Evolutionary conservation across 164 flowering plant species (phyloP).

Genomic region (Litsea cubeba): DNA sequence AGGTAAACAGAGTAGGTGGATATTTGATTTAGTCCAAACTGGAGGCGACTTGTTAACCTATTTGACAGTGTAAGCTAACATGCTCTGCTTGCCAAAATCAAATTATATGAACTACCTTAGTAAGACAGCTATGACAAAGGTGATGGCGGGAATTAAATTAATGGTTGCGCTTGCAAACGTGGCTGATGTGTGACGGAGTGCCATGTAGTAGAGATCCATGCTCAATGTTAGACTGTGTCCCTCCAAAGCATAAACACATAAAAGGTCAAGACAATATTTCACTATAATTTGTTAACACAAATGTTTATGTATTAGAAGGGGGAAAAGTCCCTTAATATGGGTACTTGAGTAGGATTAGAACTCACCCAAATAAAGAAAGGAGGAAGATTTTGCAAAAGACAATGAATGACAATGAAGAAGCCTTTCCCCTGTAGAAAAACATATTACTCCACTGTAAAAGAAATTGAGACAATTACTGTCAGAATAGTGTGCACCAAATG

Average conservation of each 20-base stretch:
- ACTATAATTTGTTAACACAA: background rate
- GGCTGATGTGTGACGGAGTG: slow-evolving; percentile 19
- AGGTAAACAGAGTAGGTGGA: no score
- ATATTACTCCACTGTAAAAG: background rate
- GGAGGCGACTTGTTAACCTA: no score
- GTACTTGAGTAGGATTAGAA: background rate
- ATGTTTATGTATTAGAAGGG: background rate
- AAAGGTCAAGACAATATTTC: background rate
- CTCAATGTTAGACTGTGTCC: slow-evolving; percentile 15
- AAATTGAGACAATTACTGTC: background rate
- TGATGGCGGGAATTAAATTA: slow-evolving; percentile 13
- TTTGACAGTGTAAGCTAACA: no score
- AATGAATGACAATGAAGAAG: slow-evolving; percentile 13
- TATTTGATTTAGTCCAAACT: no score
- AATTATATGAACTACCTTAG: slow-evolving; percentile 4
- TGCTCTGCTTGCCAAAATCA: background rate
- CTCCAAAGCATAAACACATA: background rate
- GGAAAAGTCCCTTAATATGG: background rate
- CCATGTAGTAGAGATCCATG: slow-evolving; percentile 16
- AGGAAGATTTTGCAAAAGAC: slow-evolving; percentile 22
- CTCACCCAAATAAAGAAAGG: slow-evolving; percentile 16
- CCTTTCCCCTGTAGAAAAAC: slow-evolving; percentile 9
- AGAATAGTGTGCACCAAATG: background rate
- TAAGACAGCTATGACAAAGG: slow-evolving; percentile 14
- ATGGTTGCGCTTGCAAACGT: slow-evolving; percentile 12